Evolutionary conservation across 164 flowering plant genomes (phyloP), one percentile per base, ranked within the genome.

Genomic region (Aristolochia fimbriata): DNA sequence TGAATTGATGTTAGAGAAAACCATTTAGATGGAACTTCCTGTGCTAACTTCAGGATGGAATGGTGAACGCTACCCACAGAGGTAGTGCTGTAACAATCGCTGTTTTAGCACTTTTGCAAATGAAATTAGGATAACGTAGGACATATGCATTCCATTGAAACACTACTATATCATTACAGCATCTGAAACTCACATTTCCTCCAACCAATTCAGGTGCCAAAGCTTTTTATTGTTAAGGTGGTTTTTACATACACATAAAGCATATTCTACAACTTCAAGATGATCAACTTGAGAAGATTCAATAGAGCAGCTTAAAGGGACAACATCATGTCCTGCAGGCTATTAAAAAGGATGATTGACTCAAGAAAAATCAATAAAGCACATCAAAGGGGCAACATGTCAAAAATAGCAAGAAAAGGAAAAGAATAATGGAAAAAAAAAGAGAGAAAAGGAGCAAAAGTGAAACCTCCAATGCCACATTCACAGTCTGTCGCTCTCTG

Each of bases 401-500:
- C 22, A 49, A 49, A 20, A 6, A 17, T 3, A 49, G 17, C 30
- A 52, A 52, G 30, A 1, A 20, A 23, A 14, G 14, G 30, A 23
- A 22, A 22, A 52, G 7, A 22, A n/a, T n/a, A n/a, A n/a, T n/a
- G n/a, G n/a, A 1, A 11, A 6, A 22, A 16, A 22, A 16, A 9
- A 9, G 2, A 22, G 15, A 3, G 30, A 52, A 22, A 24, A 22
- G 56, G 15, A 52, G 30, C 15, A 23, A 22, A 52, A 27, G 3
- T 22, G 15, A 52, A 52, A 52, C 30, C 56, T 52, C 15, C 9
- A 16, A 52, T 12, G 20, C 47, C n/a, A 30, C 47, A 37, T 57
- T 37, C 16, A 1, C 8, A 14, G 6, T 33, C 47, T 33, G 19
- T 17, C 56, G 56, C 47, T 62, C 70, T 65, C 55, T 75, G 50